Evolutionary conservation across 2,329 filamentous ascomycete genomes (phyloP).

Genomic region (Monilinia fructicola): DNA sequence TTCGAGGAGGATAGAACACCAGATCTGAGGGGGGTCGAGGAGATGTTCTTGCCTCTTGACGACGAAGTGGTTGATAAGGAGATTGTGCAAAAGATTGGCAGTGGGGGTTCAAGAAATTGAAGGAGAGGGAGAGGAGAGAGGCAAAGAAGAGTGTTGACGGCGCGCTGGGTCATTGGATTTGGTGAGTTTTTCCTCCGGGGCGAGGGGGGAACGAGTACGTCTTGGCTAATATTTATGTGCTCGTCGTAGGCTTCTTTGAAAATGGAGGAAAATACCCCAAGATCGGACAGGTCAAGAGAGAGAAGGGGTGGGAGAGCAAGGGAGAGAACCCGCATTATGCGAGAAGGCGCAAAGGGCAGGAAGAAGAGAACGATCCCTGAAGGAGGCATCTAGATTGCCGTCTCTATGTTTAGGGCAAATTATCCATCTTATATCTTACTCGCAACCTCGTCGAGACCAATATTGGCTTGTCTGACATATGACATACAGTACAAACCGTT

Average conservation of each 20-base stretch:
- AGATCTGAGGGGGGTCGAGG: slow-evolving; percentile 83
- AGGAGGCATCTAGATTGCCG: slow-evolving; percentile 19
- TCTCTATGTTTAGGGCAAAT: background rate
- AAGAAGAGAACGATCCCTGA: slow-evolving; percentile 48
- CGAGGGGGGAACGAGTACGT: slow-evolving; percentile 52
- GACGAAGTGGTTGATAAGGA: slow-evolving; percentile 59
- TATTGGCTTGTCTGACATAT: too few species aligned
- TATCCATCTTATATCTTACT: too few species aligned
- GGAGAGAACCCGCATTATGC: slow-evolving; percentile 60
- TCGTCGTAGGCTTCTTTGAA: slow-evolving; percentile 75
- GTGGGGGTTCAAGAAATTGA: slow-evolving; percentile 54
- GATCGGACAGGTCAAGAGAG: slow-evolving; percentile 71
- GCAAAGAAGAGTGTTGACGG: slow-evolving; percentile 66
- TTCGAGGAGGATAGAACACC: slow-evolving; percentile 76
- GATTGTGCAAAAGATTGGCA: slow-evolving; percentile 40
- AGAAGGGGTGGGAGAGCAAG: slow-evolving; percentile 59
- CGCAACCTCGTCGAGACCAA: too few species aligned
- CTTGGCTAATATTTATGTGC: slow-evolving; percentile 66
- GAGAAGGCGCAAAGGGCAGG: slow-evolving; percentile 60
- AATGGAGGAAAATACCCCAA: slow-evolving; percentile 77
- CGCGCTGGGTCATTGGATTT: slow-evolving; percentile 69
- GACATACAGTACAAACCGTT: too few species aligned
- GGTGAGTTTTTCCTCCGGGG: background rate
- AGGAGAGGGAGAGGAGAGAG: slow-evolving; percentile 61
- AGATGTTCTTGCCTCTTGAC: slow-evolving; percentile 73